Conservation (phyloP, 2,329 filamentous ascomycete genomes). For the Celoporthe dispersa region DNA sequence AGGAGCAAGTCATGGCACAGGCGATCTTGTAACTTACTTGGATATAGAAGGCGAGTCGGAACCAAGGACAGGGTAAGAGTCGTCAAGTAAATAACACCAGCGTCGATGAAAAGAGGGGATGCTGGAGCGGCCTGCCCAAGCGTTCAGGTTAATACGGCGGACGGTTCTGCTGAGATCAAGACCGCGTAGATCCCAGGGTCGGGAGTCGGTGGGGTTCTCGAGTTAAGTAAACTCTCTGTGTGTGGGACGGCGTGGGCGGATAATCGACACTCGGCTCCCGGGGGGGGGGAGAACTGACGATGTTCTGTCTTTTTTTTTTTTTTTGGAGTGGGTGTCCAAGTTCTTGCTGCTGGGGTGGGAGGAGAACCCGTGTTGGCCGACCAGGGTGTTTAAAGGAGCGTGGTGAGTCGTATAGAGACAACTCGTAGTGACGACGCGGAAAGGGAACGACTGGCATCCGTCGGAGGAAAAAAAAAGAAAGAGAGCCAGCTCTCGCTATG, state of each 20-base stretch:
- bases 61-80: constrained; percentile 36
- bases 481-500: constrained; percentile 61
- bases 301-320: not conserved
- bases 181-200: constrained; percentile 42
- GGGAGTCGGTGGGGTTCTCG: constrained; percentile 25
- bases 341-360: constrained; percentile 32
- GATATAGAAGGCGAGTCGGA: constrained; percentile 43
- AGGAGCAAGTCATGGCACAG: constrained; percentile 44
- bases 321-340: constrained; percentile 34
- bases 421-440: constrained; percentile 42
- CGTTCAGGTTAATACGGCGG: constrained; percentile 30
- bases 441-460: constrained; percentile 43
- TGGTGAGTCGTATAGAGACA: constrained; percentile 48
- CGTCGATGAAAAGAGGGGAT: constrained; percentile 34
- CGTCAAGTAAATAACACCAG: constrained; percentile 37
- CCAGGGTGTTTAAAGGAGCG: constrained; percentile 44
- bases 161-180: constrained; percentile 38
- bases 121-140: constrained; percentile 28
- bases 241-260: constrained; percentile 41
- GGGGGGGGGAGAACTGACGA: constrained; percentile 7
- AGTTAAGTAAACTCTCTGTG: constrained; percentile 32
- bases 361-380: constrained; percentile 19
- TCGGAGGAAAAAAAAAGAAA: constrained; percentile 40
- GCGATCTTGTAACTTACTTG: constrained; percentile 46
- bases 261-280: constrained; percentile 43